Evolutionary conservation across 2,329 filamentous ascomycete genomes (phyloP).

Genomic region (Phyllosticta ampelicida): DNA sequence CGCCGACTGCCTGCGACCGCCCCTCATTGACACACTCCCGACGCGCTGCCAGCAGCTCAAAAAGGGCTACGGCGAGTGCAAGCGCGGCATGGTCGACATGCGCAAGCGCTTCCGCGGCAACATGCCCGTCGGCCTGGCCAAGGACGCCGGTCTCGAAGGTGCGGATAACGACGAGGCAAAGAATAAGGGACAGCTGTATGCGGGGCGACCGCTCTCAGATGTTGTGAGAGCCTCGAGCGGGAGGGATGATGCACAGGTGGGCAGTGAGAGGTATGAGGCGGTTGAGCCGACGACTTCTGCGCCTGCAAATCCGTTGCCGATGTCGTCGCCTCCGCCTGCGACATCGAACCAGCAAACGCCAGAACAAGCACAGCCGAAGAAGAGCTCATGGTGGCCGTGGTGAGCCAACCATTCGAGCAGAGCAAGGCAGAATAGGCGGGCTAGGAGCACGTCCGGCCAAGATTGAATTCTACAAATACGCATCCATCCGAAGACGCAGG

Average conservation of each 20-base stretch:
- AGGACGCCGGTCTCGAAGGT: constrained; percentile 21
- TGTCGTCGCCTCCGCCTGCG: background rate
- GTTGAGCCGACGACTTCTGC: background rate
- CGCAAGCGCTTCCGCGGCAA: constrained; percentile 96
- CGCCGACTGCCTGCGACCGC: constrained; percentile 75
- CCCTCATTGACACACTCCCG: constrained; percentile 71
- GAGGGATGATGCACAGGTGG: constrained; percentile 3
- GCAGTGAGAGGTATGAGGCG: background rate
- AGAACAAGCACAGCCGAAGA: background rate
- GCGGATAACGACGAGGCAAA: constrained; percentile 11
- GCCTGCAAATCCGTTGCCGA: background rate
- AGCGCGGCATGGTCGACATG: constrained; percentile 96
- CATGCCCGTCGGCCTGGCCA: constrained; percentile 53
- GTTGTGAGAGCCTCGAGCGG: constrained; percentile 8
- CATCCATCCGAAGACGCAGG: too few species aligned
- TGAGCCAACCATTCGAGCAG: background rate
- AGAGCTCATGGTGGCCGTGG: background rate
- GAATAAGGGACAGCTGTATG: constrained; percentile 6
- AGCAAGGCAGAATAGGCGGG: background rate
- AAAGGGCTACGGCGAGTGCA: constrained; percentile 88
- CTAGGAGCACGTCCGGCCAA: too few species aligned
- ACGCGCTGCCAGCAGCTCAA: constrained; percentile 85
- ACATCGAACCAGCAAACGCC: background rate
- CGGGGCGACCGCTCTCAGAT: constrained; percentile 5
- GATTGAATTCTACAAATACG: too few species aligned